Evolutionary conservation across 2,329 filamentous ascomycete species (phyloP).

Genomic region (Microcera coccophila): DNA sequence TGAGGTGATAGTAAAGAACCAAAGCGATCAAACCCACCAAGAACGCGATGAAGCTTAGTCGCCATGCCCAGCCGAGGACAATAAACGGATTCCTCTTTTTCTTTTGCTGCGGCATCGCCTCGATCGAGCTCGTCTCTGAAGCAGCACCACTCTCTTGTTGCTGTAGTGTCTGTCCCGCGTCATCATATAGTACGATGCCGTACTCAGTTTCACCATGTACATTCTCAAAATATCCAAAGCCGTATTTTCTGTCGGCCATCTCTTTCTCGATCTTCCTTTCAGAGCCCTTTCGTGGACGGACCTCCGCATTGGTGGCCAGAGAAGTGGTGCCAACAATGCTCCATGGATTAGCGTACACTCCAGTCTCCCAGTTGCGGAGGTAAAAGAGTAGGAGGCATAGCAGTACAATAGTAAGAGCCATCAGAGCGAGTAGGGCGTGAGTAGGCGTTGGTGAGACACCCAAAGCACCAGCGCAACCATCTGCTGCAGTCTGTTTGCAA

Average conservation of each 20-base stretch:
- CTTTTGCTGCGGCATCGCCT: neutral
- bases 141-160: neutral
- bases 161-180: constrained; percentile 13
- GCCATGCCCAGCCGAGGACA: constrained; percentile 34
- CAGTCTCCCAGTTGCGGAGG: constrained; percentile 21
- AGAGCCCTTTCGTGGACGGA: constrained; percentile 17
- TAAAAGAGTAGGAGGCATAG: constrained; percentile 19
- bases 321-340: constrained; percentile 26
- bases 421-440: constrained; percentile 15
- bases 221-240: constrained; percentile 25
- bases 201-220: constrained; percentile 18
- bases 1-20: constrained; percentile 39
- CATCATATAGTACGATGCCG: constrained; percentile 23
- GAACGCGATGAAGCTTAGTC: constrained; percentile 32
- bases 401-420: constrained; percentile 17
- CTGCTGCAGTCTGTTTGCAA: constrained; percentile 17
- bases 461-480: constrained; percentile 21
- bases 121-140: constrained; percentile 20
- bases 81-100: constrained; percentile 31
- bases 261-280: constrained; percentile 23
- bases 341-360: constrained; percentile 31
- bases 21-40: constrained; percentile 34
- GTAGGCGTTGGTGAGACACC: constrained; percentile 21
- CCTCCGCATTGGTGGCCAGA: constrained; percentile 20
- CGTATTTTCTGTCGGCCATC: constrained; percentile 24